Evolutionary conservation across 805 yeast genomes (phyloP), one percentile per base, ranked within the genome.

Genomic region (Dipodascopsis uninucleata): DNA sequence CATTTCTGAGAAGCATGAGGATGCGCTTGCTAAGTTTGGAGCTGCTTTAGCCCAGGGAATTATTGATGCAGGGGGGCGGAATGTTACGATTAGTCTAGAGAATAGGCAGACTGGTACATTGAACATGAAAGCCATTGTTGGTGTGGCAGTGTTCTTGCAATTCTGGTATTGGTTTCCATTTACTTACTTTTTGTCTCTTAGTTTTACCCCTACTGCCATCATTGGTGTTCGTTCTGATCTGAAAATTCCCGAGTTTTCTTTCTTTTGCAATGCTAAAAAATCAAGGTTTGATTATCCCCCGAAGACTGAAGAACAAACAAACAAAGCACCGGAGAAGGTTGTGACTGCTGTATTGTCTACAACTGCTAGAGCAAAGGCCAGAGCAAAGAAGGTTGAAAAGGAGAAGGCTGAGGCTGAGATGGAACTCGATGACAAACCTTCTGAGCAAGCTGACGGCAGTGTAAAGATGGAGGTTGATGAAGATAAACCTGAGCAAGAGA

Each of bases 101-200:
- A 86, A 89, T 64, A 60, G 80, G 20, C 89, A 88, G 56, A 87
- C 96, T 31, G 94, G 88, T 49, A 87, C 95, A 17, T 75, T 93
- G 55, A 90, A 93, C 67, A 80, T 82, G 62, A 84, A 85, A 65
- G 93, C 96, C 0, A 82, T 93, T 58, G 95, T 89, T 45, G 98
- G 98, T 31, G 70, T 93, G 56, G 80, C 93, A 0, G 77, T 93
- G 48, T 93, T 93, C 63, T 71, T 84, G 8, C 98, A 93, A 70
- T 85, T 85, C 62, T 93, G 98, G 98, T 86, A 88, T 68, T 93
- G 98, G 98, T 93, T 82, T 79, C 98, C 98, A 48, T 75, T 89
- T 47, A 79, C 97, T 1, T 97, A 93, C 67, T 93, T 93, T 71
- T 70, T 93, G 59, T 81, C 94, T 16, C 75, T 93, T 56, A 86